These are phyloP conservation scores for Helicostylum pulchrum DNA, from an alignment of 192 early-diverging fungal genomes.

Conservation along the genomic window DNA sequence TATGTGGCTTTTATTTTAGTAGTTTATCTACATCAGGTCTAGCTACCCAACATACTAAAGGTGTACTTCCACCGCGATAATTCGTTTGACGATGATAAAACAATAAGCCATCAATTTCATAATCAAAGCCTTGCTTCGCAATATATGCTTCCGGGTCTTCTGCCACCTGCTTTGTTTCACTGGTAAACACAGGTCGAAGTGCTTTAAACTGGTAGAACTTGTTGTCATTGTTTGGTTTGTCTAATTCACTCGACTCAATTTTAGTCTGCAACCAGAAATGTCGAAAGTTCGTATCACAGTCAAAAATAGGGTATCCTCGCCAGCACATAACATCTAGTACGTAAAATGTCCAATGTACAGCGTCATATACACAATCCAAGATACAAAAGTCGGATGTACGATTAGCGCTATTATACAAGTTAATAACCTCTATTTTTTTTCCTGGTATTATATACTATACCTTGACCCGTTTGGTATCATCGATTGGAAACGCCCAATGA, in stretches of 20 bases:
- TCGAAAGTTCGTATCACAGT: constrained; percentile 58
- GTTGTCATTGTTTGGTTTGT: constrained; percentile 27
- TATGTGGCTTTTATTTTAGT: neutral
- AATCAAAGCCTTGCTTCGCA: neutral
- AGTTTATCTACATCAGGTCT: constrained; percentile 32
- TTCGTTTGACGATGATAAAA: constrained; percentile 54
- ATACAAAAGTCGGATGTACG: constrained; percentile 56
- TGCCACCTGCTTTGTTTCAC: constrained; percentile 4
- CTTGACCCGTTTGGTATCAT: constrained; percentile 50
- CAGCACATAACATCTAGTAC: constrained; percentile 61
- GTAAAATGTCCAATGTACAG: constrained; percentile 48
- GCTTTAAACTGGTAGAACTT: constrained; percentile 29
- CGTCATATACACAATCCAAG: constrained; percentile 56
- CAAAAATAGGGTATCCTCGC: constrained; percentile 58
- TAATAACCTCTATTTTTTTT: too few species aligned
- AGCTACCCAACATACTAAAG: constrained; percentile 53
- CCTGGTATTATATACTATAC: neutral
- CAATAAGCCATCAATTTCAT: constrained; percentile 46
- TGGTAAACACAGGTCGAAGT: constrained; percentile 10
- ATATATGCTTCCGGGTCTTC: constrained; percentile 6
- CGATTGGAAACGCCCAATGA: constrained; percentile 47
- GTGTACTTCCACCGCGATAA: constrained; percentile 52
- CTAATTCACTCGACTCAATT: constrained; percentile 46
- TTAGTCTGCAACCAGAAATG: constrained; percentile 49
- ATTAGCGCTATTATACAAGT: neutral